Evolutionary conservation across 2,329 filamentous ascomycete species (phyloP).

Genomic region (Beauveria australis): DNA sequence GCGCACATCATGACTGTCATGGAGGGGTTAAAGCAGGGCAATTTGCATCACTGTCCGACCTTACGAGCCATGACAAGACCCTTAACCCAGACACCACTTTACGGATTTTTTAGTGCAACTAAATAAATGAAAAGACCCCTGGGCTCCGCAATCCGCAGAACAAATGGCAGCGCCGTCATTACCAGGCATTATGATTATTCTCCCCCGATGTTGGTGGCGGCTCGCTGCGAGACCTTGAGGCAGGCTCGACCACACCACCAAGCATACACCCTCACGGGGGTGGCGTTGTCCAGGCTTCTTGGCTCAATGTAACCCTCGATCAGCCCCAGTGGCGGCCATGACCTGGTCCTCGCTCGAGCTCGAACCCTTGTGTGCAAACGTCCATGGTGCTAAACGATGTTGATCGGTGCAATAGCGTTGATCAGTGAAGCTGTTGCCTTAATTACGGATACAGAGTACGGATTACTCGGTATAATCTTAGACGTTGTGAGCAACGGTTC

Average conservation of each 20-base stretch:
- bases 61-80: neutral
- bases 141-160: neutral
- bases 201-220: neutral
- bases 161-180: neutral
- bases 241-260: neutral
- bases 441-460: too few species aligned
- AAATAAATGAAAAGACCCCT: neutral
- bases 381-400: too few species aligned
- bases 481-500: too few species aligned
- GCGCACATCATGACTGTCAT: too few species aligned
- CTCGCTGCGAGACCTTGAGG: neutral
- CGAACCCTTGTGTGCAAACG: neutral
- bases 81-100: too few species aligned
- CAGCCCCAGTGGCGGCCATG: slow-evolving; percentile 3
- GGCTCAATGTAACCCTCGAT: slow-evolving; percentile 8
- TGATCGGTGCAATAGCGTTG: too few species aligned
- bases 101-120: too few species aligned
- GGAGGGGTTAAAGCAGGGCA: too few species aligned
- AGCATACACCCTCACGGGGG: neutral
- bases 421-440: too few species aligned
- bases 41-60: neutral
- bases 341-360: neutral
- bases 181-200: neutral
- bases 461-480: too few species aligned
- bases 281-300: slow-evolving; percentile 7